Evolutionary conservation across 2,329 filamentous ascomycete genomes (phyloP).

Genomic region (Nothophoma quercina): DNA sequence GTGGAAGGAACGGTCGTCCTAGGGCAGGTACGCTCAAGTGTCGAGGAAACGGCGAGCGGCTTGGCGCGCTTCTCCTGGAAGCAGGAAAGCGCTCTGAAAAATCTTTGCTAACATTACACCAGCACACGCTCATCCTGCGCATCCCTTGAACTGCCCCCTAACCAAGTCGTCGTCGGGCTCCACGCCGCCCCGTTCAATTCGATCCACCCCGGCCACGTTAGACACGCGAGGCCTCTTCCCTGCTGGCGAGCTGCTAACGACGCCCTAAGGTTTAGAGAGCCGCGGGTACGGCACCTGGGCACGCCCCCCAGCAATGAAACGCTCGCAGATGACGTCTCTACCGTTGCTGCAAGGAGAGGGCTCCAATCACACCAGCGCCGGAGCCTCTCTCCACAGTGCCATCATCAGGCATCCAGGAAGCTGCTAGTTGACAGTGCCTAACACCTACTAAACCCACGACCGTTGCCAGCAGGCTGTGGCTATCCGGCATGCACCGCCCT

Average conservation of each 20-base stretch:
- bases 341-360: constrained; percentile 19
- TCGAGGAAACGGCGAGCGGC: constrained; percentile 24
- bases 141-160: constrained; percentile 19
- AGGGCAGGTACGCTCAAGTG: constrained; percentile 23
- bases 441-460: constrained; percentile 8
- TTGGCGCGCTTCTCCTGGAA: constrained; percentile 25
- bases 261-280: constrained; percentile 22
- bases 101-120: constrained; percentile 20
- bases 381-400: constrained; percentile 20
- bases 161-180: constrained; percentile 20
- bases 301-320: constrained; percentile 22
- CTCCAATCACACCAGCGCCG: constrained; percentile 22
- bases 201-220: constrained; percentile 13
- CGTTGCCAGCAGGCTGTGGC: constrained; percentile 12
- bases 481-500: constrained; percentile 24
- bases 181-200: constrained; percentile 24
- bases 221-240: constrained; percentile 19
- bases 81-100: constrained; percentile 19
- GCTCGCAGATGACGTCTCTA: constrained; percentile 29
- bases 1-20: constrained; percentile 19
- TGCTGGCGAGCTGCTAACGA: constrained; percentile 22
- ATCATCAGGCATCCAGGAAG: constrained; percentile 23
- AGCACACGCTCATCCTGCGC: constrained; percentile 17
- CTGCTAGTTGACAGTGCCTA: constrained; percentile 10
- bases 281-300: constrained; percentile 19